Percentiles rank a stretch among this genome's conserved stretches.
Conservation (phyloP, 2,329 filamentous ascomycete species). For the Exserohilum turcica region DNA sequence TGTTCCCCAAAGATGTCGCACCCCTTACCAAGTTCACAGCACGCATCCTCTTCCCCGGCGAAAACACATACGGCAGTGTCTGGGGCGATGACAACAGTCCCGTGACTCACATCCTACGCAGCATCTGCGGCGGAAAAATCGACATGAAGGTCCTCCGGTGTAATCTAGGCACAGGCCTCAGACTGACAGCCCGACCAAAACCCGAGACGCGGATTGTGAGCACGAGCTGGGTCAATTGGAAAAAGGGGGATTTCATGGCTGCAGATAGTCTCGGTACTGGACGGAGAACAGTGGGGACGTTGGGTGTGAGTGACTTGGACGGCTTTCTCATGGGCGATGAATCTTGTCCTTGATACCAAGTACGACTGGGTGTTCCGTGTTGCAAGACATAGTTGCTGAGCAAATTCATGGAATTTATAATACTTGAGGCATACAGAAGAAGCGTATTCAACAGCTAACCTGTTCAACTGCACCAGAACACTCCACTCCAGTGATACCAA, state of each 20-base stretch:
- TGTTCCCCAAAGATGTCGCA: conserved; percentile 31
- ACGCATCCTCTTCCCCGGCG: conserved; percentile 49
- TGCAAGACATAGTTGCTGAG: no score
- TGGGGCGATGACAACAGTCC: conserved; percentile 50
- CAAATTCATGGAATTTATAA: no score
- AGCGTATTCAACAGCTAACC: no score
- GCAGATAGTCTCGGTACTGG: not conserved
- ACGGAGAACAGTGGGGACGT: conserved; percentile 5
- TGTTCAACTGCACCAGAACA: no score
- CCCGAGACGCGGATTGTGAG: conserved; percentile 26
- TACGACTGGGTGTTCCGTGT: no score
- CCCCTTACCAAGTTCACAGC: conserved; percentile 43
- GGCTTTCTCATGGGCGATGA: conserved; percentile 4
- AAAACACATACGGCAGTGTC: conserved; percentile 44
- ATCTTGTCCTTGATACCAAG: not conserved
- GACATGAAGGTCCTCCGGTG: conserved; percentile 28
- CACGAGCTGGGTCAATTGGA: conserved; percentile 35
- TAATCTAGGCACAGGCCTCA: conserved; percentile 21
- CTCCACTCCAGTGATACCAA: no score
- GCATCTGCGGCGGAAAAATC: conserved; percentile 47
- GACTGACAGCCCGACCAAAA: conserved; percentile 20
- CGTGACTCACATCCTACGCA: conserved; percentile 44
- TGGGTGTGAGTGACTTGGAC: conserved; percentile 8
- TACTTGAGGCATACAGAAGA: no score
- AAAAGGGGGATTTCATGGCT: conserved; percentile 4